Percentiles rank a stretch among this genome's conserved stretches.
These are phyloP conservation scores for Melanopsichium pennsylvanicum DNA, from an alignment of 1,284 basidiomycete species.

Conservation along the genomic window DNA sequence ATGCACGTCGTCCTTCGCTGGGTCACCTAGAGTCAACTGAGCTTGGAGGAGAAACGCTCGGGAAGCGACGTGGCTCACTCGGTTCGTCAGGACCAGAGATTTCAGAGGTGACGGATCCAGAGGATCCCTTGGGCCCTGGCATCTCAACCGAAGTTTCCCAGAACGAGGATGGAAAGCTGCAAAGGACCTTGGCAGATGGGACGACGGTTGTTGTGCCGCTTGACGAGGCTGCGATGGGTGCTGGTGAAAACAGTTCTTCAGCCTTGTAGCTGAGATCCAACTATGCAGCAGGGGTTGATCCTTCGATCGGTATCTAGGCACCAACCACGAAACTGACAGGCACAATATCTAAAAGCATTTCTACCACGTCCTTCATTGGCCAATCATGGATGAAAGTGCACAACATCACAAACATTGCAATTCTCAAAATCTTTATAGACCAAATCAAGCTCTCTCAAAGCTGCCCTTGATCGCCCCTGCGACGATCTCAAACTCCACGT, in stretches of 20 bases:
- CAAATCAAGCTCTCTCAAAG: too few relatives aligned
- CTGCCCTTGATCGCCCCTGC: too few relatives aligned
- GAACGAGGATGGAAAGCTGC: slow-evolving; percentile 51
- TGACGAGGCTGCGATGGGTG: slow-evolving; percentile 58
- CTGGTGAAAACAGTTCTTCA: slow-evolving; percentile 3
- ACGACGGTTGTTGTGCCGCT: slow-evolving; percentile 58
- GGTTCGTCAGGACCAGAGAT: slow-evolving; percentile 29
- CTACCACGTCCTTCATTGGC: too few relatives aligned
- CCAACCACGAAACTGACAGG: too few relatives aligned
- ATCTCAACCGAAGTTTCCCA: slow-evolving; percentile 36
- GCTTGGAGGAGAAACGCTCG: neutral
- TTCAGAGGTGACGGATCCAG: slow-evolving; percentile 29
- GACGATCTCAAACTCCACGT: too few relatives aligned
- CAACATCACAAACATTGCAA: too few relatives aligned
- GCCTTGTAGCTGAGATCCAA: too few relatives aligned
- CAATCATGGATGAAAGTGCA: too few relatives aligned
- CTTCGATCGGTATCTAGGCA: too few relatives aligned
- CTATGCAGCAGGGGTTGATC: too few relatives aligned
- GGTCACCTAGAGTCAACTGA: slow-evolving; percentile 33
- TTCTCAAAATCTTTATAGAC: too few relatives aligned
- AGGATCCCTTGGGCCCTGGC: slow-evolving; percentile 51
- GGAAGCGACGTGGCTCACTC: slow-evolving; percentile 22
- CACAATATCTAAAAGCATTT: too few relatives aligned
- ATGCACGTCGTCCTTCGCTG: slow-evolving; percentile 44
- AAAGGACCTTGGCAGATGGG: slow-evolving; percentile 57